Evolutionary conservation across 805 yeast species (phyloP).

Genomic region (Zygosaccharomyces pseudorouxii): DNA sequence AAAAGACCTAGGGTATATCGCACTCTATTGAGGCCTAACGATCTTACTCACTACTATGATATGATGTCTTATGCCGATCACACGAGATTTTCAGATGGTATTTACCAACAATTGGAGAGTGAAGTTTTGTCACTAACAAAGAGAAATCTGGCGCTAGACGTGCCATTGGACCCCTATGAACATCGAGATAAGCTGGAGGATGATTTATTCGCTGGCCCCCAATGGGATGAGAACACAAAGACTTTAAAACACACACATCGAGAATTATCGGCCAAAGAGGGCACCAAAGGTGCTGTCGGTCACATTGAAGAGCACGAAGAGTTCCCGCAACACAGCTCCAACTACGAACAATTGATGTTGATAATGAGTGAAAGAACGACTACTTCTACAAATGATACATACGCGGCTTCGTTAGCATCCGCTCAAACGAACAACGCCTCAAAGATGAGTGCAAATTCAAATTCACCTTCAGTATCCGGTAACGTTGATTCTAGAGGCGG

Average conservation of each 20-base stretch:
- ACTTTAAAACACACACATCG: slow-evolving; percentile 38
- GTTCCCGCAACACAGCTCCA: slow-evolving; percentile 68
- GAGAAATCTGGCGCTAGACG: slow-evolving; percentile 70
- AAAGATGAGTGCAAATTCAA: slow-evolving; percentile 15
- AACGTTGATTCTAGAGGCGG: slow-evolving; percentile 16
- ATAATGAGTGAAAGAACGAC: slow-evolving; percentile 48
- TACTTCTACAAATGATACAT: slow-evolving; percentile 38
- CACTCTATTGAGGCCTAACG: slow-evolving; percentile 75
- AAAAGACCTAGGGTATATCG: slow-evolving; percentile 68
- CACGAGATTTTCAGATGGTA: slow-evolving; percentile 68
- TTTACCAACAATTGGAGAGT: slow-evolving; percentile 80
- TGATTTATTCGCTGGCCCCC: slow-evolving; percentile 41
- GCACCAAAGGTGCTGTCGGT: slow-evolving; percentile 40
- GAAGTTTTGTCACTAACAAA: slow-evolving; percentile 76
- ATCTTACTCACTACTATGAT: slow-evolving; percentile 77
- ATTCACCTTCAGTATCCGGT: slow-evolving; percentile 9
- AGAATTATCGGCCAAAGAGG: slow-evolving; percentile 36
- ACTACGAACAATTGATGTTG: slow-evolving; percentile 87
- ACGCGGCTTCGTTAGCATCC: slow-evolving; percentile 33
- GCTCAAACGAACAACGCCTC: slow-evolving; percentile 27
- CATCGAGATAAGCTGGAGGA: slow-evolving; percentile 37
- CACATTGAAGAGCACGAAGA: slow-evolving; percentile 60
- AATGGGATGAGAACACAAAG: slow-evolving; percentile 36
- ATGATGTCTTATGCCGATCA: slow-evolving; percentile 80
- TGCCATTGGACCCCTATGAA: slow-evolving; percentile 64